Evolutionary conservation across 2,329 filamentous ascomycete genomes (phyloP).

Genomic region (Hypoxylon sp.): DNA sequence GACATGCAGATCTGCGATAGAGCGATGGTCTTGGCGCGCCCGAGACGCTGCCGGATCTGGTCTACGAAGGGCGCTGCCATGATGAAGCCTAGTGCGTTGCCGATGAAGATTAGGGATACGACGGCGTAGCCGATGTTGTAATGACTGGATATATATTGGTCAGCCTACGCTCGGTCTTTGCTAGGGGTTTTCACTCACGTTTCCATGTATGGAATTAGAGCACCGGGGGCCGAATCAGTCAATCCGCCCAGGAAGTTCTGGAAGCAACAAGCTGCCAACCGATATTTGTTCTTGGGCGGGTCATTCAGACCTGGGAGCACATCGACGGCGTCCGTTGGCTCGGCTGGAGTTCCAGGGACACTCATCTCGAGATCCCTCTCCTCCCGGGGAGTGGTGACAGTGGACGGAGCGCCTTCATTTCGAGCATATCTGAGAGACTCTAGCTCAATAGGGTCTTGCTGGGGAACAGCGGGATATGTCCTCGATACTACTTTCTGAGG

Average conservation of each 20-base stretch:
- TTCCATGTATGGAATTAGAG: constrained; percentile 86
- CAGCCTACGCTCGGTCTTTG: constrained; percentile 10
- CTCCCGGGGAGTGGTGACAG: constrained; percentile 41
- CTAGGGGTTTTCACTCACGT: constrained; percentile 56
- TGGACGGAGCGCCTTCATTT: constrained; percentile 31
- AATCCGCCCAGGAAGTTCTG: constrained; percentile 79
- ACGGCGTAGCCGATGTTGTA: constrained; percentile 83
- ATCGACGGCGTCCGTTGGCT: constrained; percentile 47
- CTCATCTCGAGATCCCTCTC: constrained; percentile 51
- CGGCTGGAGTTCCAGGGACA: constrained; percentile 35
- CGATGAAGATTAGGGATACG: constrained; percentile 86
- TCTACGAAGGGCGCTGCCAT: constrained; percentile 79
- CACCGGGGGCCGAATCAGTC: constrained; percentile 82
- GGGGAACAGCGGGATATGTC: constrained; percentile 58
- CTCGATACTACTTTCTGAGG: constrained; percentile 57
- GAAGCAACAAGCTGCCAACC: constrained; percentile 74
- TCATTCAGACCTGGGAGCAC: constrained; percentile 63
- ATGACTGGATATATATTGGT: constrained; percentile 58
- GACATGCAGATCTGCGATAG: constrained; percentile 70
- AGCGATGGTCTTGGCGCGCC: constrained; percentile 75
- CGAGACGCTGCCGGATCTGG: constrained; percentile 71
- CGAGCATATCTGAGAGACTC: constrained; percentile 28
- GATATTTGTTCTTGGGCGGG: constrained; percentile 78
- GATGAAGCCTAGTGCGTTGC: constrained; percentile 83
- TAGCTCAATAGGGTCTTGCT: constrained; percentile 49